phyloP scores from a whole-genome alignment of 768 basidiomycete species.

The Rhodocollybia butyracea region DNA sequence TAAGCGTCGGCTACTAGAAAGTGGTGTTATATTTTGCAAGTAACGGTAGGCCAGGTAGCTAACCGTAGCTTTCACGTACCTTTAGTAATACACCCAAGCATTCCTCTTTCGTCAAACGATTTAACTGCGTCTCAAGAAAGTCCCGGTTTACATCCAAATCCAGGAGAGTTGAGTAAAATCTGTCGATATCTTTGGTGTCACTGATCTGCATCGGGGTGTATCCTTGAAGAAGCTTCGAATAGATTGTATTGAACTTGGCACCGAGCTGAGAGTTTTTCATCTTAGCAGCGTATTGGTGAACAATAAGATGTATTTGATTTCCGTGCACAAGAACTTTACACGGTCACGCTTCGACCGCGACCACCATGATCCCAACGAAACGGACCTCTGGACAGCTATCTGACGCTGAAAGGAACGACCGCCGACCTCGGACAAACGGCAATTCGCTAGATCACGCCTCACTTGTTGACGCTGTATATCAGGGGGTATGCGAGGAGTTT shows the following conservation, averaged over 20 bases:
- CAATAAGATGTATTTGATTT: no score
- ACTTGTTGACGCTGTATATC: neutral
- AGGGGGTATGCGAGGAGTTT: neutral
- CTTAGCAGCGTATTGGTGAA: no score
- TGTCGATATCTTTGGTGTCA: conserved; percentile 38
- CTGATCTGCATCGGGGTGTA: conserved; percentile 38
- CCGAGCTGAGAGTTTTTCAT: conserved; percentile 50
- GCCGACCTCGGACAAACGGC: neutral
- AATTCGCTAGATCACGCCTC: neutral
- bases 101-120: conserved; percentile 41
- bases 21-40: neutral
- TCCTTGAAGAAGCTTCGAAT: conserved; percentile 52
- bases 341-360: no score
- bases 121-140: conserved; percentile 40
- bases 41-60: neutral
- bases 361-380: conserved; percentile 77
- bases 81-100: no score
- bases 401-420: neutral
- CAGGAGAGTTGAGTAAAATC: conserved; percentile 54
- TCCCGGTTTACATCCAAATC: conserved; percentile 48
- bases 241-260: conserved; percentile 46
- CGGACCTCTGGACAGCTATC: conserved; percentile 18
- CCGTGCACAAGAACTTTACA: no score
- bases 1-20: conserved; percentile 49
- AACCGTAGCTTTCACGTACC: conserved; percentile 46